Evolutionary conservation across 805 yeast species (phyloP), one percentile per base, ranked within the genome.

Genomic region (Saccharomycopsis amapae): DNA sequence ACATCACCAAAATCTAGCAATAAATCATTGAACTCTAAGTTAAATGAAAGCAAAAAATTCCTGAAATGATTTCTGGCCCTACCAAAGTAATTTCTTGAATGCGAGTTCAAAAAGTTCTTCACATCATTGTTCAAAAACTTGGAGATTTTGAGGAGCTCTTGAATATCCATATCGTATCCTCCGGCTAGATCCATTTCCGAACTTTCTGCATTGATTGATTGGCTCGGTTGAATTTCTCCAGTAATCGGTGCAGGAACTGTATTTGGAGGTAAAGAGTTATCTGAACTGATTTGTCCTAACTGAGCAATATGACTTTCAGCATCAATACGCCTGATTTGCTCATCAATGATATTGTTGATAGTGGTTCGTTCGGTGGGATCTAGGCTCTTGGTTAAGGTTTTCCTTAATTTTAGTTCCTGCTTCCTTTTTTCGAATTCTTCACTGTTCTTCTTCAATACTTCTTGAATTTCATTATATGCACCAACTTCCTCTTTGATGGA

Each of bases 401-500:
- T n/a, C n/a, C n/a, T n/a, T n/a, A n/a, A n/a, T n/a, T n/a, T n/a
- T n/a, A 20, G 37, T 10, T 7, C 41, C 24, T 13, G 43, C 9
- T 18, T 22, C 24, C 18, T 13, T 15, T 20, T 40, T 15, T 23
- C 37, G 20, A 18, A 10, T 13, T 10, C 26, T 19, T 23, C 18
- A 12, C 28, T 19, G 18, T 19, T 28, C 25, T 35, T 4, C 23
- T 17, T 25, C 5, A 20, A 20, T 22, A 33, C 25, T 4, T n/a
- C 45, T 31, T 33, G 32, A 6, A 20, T n/a, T 23, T 34, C 26
- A 5, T 17, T 24, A 22, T 41, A 28, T 12, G 18, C 32, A 19
- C 17, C 15, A 6, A 33, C 37, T 30, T 46, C 37, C 12, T 55
- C 46, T 45, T 52, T 58, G 17, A 61, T 64, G 2, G 59, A 44